Evolutionary conservation across 768 basidiomycete species (phyloP).

Genomic region (Leccinellum albellum): DNA sequence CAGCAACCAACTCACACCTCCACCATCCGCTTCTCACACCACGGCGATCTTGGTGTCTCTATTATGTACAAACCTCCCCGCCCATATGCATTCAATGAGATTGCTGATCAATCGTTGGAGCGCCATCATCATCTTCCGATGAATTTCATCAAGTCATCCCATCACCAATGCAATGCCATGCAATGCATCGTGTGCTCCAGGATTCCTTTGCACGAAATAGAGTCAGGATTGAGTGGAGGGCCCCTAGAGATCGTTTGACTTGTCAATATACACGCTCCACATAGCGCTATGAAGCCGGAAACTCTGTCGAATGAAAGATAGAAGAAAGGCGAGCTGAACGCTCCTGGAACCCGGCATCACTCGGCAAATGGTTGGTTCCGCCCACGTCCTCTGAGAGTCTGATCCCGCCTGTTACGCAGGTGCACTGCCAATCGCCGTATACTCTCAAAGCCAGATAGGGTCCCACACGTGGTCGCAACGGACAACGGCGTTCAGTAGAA

Average conservation of each 20-base stretch:
- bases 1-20: conserved; percentile 8
- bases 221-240: neutral
- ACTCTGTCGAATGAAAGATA: neutral
- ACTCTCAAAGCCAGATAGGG: neutral
- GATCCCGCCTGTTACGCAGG: neutral
- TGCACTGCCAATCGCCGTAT: too few species aligned
- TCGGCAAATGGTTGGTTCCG: neutral
- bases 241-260: neutral
- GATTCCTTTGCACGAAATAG: neutral
- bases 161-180: neutral
- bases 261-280: neutral
- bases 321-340: neutral
- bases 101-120: neutral
- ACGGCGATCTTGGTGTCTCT: conserved; percentile 17
- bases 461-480: neutral
- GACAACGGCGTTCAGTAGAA: neutral
- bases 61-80: conserved; percentile 12
- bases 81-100: neutral
- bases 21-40: conserved; percentile 24
- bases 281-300: neutral
- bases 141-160: neutral
- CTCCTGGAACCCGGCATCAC: neutral
- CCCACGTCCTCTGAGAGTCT: neutral
- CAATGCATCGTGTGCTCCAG: neutral
- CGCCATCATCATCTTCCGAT: neutral